Evolutionary conservation across 768 basidiomycete genomes (phyloP).

Genomic region (Lentinus brumalis): DNA sequence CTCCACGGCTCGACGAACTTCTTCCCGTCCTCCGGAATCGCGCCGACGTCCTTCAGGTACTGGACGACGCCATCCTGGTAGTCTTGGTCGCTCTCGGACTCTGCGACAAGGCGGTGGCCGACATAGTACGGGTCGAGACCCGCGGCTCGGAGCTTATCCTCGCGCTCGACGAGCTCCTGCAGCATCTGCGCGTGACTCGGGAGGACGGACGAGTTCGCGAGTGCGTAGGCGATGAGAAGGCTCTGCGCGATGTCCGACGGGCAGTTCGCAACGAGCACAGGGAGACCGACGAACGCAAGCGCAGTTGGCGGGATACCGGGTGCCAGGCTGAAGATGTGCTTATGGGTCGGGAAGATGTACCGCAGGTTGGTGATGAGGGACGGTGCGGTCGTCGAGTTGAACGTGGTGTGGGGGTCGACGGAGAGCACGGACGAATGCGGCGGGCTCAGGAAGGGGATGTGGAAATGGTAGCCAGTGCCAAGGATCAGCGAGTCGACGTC

Average conservation of each 20-base stretch:
- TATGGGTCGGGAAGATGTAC: constrained; percentile 57
- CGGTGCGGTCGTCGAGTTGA: constrained; percentile 26
- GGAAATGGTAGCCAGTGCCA: constrained; percentile 57
- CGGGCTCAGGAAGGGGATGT: constrained; percentile 48
- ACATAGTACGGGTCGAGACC: constrained; percentile 52
- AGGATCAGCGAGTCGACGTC: constrained; percentile 52
- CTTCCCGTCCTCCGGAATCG: constrained; percentile 43
- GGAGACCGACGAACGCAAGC: constrained; percentile 57
- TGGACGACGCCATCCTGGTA: constrained; percentile 37
- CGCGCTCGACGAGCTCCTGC: constrained; percentile 41
- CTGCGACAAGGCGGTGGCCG: constrained; percentile 48
- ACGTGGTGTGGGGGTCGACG: constrained; percentile 21
- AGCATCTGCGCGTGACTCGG: constrained; percentile 43
- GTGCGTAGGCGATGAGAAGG: constrained; percentile 46
- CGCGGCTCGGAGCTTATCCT: constrained; percentile 39
- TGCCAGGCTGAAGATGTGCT: constrained; percentile 55
- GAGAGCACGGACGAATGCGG: constrained; percentile 22
- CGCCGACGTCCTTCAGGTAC: constrained; percentile 30
- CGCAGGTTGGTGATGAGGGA: constrained; percentile 49
- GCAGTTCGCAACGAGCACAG: constrained; percentile 48
- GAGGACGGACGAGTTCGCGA: constrained; percentile 45
- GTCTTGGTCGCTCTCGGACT: constrained; percentile 27
- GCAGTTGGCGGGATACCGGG: constrained; percentile 49
- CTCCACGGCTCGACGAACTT: constrained; percentile 56
- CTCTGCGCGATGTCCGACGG: constrained; percentile 54